A percentile compares a stretch with the other conserved stretches of the same genome.
Evolutionary conservation across 2,329 filamentous ascomycete genomes (phyloP).

Genomic region (Decorospora gaudefroyi): DNA sequence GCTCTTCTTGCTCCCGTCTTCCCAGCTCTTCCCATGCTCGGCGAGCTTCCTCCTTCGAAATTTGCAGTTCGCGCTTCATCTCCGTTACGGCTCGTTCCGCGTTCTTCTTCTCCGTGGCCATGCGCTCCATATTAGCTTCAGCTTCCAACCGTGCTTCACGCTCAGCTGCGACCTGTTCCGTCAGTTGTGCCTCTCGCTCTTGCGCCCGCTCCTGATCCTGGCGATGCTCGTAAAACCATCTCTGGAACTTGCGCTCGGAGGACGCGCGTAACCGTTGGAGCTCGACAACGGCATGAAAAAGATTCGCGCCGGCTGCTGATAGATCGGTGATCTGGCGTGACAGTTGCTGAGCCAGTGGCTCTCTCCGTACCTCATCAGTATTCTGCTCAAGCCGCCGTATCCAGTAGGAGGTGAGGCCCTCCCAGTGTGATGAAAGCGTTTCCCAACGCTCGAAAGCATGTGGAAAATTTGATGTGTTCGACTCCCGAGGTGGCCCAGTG

Average conservation of each 20-base stretch:
- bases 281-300: slow-evolving; percentile 97
- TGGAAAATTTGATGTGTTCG: slow-evolving; percentile 72
- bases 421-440: slow-evolving; percentile 95
- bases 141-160: slow-evolving; percentile 70
- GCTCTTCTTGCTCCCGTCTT: slow-evolving; percentile 87
- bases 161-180: slow-evolving; percentile 72
- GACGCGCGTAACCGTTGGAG: slow-evolving; percentile 90
- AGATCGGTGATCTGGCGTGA: slow-evolving; percentile 94
- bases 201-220: slow-evolving; percentile 83
- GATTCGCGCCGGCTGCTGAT: slow-evolving; percentile 93
- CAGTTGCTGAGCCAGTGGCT: slow-evolving; percentile 84
- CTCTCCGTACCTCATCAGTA: slow-evolving; percentile 78
- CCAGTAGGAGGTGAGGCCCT: slow-evolving; percentile 96
- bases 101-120: slow-evolving; percentile 69
- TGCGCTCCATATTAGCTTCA: slow-evolving; percentile 66
- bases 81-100: slow-evolving; percentile 80
- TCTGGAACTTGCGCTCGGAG: slow-evolving; percentile 95
- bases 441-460: slow-evolving; percentile 99
- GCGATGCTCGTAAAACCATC: slow-evolving; percentile 97
- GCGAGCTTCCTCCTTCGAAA: slow-evolving; percentile 93
- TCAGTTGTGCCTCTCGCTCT: slow-evolving; percentile 78
- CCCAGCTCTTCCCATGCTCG: slow-evolving; percentile 97
- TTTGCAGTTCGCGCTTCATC: slow-evolving; percentile 89
- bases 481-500: slow-evolving; percentile 40
- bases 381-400: slow-evolving; percentile 91